These are phyloP conservation scores for Inga laurina DNA, from an alignment of 306 rosid species.

Conservation along the genomic window DNA sequence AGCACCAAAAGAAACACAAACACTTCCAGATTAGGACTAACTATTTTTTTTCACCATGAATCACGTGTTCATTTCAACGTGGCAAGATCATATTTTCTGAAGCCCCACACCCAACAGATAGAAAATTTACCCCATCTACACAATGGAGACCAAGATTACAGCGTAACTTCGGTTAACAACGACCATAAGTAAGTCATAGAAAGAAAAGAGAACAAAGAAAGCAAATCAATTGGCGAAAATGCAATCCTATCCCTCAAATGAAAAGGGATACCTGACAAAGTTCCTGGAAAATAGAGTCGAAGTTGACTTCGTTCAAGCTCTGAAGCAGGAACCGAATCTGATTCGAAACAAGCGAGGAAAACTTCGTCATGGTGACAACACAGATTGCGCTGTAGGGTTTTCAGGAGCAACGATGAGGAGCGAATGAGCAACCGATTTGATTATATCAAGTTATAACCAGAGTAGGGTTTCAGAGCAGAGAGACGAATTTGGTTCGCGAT, in stretches of 20 bases:
- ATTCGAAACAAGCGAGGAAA: slow-evolving; percentile 60
- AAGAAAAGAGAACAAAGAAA: not conserved
- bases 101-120: not conserved
- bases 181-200: not conserved
- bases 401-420: not conserved
- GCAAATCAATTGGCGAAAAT: not conserved
- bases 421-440: slow-evolving; percentile 6
- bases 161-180: not conserved
- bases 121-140: not conserved
- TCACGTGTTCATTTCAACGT: not conserved
- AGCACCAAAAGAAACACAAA: not conserved
- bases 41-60: not conserved
- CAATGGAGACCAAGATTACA: not conserved
- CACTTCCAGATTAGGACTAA: not conserved
- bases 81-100: not conserved
- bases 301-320: slow-evolving; percentile 69
- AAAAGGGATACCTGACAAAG: slow-evolving; percentile 62
- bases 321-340: slow-evolving; percentile 91
- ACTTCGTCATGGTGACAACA: slow-evolving; percentile 50
- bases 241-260: not conserved
- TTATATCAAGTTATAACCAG: not conserved
- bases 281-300: slow-evolving; percentile 70
- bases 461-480: slow-evolving; percentile 19
- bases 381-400: slow-evolving; percentile 34
- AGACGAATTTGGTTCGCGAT: not conserved